phyloP scores from a whole-genome alignment of 805 yeast species.

The Candida ponderosae region DNA sequence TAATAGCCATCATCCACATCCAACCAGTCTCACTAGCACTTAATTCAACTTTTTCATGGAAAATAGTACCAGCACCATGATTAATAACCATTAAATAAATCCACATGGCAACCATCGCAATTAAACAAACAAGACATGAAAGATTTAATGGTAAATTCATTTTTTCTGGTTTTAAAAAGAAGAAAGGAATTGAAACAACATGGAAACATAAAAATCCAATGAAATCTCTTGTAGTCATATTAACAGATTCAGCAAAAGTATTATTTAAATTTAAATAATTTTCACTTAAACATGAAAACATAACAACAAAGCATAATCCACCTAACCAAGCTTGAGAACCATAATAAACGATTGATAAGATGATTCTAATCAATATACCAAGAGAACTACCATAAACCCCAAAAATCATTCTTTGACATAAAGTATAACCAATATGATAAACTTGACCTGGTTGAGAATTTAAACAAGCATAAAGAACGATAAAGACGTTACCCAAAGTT shows the following conservation, averaged over 20 bases:
- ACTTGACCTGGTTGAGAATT: constrained; percentile 33
- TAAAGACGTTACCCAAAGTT: constrained; percentile 29
- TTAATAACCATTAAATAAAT: constrained; percentile 24
- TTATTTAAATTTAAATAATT: constrained; percentile 28
- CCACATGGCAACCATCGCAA: constrained; percentile 34
- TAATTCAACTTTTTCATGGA: constrained; percentile 17
- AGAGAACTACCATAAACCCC: constrained; percentile 33
- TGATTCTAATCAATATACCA: constrained; percentile 31
- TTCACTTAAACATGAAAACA: constrained; percentile 28
- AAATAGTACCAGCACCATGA: constrained; percentile 29
- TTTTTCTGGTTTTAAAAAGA: constrained; percentile 36
- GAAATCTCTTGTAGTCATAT: constrained; percentile 33
- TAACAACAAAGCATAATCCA: constrained; percentile 29
- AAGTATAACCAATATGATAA: constrained; percentile 31
- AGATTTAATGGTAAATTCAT: constrained; percentile 28
- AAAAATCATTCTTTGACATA: constrained; percentile 28
- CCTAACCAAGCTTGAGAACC: constrained; percentile 38
- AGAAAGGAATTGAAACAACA: constrained; percentile 31
- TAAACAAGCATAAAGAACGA: constrained; percentile 25
- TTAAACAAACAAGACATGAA: constrained; percentile 28
- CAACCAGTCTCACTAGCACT: constrained; percentile 25
- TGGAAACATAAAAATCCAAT: constrained; percentile 38
- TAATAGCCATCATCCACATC: constrained; percentile 33
- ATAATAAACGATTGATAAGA: constrained; percentile 33
- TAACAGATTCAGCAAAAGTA: constrained; percentile 27